Evolutionary conservation across 2,329 filamentous ascomycete genomes (phyloP), one percentile per base, ranked within the genome.

Genomic region (Dryadomyces sulphureus): DNA sequence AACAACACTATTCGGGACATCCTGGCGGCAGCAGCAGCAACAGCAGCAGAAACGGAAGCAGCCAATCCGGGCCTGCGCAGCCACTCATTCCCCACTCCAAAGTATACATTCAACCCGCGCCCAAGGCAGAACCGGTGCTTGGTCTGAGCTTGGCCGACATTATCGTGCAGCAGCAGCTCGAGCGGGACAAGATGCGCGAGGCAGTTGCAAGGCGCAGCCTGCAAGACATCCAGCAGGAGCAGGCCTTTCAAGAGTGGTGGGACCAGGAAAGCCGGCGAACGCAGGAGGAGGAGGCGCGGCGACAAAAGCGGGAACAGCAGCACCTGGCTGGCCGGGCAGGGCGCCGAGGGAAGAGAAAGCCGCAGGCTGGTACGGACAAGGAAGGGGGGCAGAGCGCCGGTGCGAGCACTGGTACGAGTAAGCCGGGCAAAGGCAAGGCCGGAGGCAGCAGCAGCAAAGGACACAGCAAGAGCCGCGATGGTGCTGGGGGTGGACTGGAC

Each of bases 191-290:
- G 17, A 79, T 93, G 50, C 81, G 78, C 45, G 89, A 94, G 59
- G 86, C 88, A 1, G 80, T 80, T 11, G 85, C 88, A 2, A 95
- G 94, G 64, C 76, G 90, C 47, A 92, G 85, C 52, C 66, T 98
- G 25, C 81, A 93, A 57, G 92, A 96, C 52, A 98, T 98, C 49
- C 92, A 98, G 60, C 79, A 92, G 53, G 92, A 98, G 62, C 92
- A 98, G 59, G 87, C 87, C 44, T 98, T 98, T 59, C 86, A 95
- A 59, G 81, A 93, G 59, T 94, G 89, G 88, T 94, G 88, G 88
- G 86, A 93, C 53, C 79, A 84, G 51, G 89, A 94, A 61, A 87
- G 81, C 55, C 72, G 73, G 49, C 72, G 84, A 24, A 75, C 82
- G 34, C 80, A 81, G 52, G 76, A 81, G 53, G 77, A 78, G 25